A percentile compares a stretch with the other conserved stretches of the same genome.
phyloP scores from a whole-genome alignment of 2,329 filamentous ascomycete species.

The Paracoccidioides lutzii region DNA sequence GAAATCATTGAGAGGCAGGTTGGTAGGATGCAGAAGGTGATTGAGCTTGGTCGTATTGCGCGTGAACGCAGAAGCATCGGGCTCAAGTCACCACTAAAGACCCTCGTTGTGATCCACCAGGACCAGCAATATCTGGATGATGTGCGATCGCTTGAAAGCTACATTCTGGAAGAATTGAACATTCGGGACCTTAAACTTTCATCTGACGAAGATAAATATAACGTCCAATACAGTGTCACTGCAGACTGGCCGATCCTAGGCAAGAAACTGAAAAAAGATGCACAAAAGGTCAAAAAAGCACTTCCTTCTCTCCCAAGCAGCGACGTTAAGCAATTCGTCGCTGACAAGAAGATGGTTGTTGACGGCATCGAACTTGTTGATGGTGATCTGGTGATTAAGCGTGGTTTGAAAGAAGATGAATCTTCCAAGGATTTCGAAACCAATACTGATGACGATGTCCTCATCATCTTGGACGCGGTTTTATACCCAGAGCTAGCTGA shows the following conservation, averaged over 20 bases:
- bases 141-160: slow-evolving; percentile 69
- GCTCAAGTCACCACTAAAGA: slow-evolving; percentile 83
- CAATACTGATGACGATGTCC: slow-evolving; percentile 77
- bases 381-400: slow-evolving; percentile 71
- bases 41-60: slow-evolving; percentile 76
- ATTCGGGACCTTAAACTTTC: slow-evolving; percentile 73
- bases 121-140: slow-evolving; percentile 76
- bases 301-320: slow-evolving; percentile 65
- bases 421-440: slow-evolving; percentile 65
- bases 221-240: slow-evolving; percentile 77
- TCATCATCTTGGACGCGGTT: slow-evolving; percentile 77
- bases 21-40: slow-evolving; percentile 85
- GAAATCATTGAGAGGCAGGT: slow-evolving; percentile 75
- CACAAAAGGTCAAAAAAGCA: slow-evolving; percentile 80
- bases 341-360: slow-evolving; percentile 61
- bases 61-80: slow-evolving; percentile 74
- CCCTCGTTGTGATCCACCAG: slow-evolving; percentile 74
- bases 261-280: slow-evolving; percentile 95
- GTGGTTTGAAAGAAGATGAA: slow-evolving; percentile 61
- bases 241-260: slow-evolving; percentile 91
- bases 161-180: slow-evolving; percentile 86
- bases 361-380: slow-evolving; percentile 73
- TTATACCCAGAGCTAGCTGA: slow-evolving; percentile 74
- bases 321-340: slow-evolving; percentile 67
- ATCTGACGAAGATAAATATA: slow-evolving; percentile 78